Conservation (phyloP, 768 basidiomycete species). For the Auriscalpium microsporum region DNA sequence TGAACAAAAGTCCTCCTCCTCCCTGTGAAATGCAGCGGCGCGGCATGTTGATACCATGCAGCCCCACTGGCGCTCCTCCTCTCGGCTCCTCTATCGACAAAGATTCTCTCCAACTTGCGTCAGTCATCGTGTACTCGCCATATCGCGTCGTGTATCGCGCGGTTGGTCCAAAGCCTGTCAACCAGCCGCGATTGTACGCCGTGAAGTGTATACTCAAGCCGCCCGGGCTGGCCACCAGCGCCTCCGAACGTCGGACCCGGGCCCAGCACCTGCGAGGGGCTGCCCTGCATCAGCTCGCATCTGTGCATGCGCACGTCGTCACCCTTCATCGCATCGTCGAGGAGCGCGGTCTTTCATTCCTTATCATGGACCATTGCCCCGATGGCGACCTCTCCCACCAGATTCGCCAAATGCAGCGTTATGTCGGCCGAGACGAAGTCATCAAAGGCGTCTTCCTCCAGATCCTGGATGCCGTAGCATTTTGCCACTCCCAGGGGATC, state of each 20-base stretch:
- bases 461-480: too few species aligned
- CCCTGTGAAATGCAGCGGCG: too few species aligned
- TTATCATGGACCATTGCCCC: too few species aligned
- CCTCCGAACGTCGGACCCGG: conserved; percentile 43
- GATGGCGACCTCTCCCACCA: too few species aligned
- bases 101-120: conserved; percentile 71
- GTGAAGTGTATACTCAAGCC: conserved; percentile 83
- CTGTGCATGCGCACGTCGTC: conserved; percentile 47
- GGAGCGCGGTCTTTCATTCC: too few species aligned
- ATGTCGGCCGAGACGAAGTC: conserved; percentile 28
- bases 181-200: conserved; percentile 56
- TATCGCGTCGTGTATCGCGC: conserved; percentile 95
- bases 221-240: conserved; percentile 35
- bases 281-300: conserved; percentile 64
- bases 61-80: conserved; percentile 22
- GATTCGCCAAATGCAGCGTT: too few species aligned
- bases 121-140: conserved; percentile 85
- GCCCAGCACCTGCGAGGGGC: conserved; percentile 74
- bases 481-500: too few species aligned
- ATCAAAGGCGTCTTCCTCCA: too few species aligned
- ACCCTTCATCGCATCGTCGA: too few species aligned
- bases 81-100: conserved; percentile 80
- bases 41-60: too few species aligned
- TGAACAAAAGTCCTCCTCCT: too few species aligned
- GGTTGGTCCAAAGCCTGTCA: conserved; percentile 39